A percentile compares a stretch with the other conserved stretches of the same genome.
phyloP scores from a whole-genome alignment of 768 basidiomycete genomes.

The Tephrocybe sp. region DNA sequence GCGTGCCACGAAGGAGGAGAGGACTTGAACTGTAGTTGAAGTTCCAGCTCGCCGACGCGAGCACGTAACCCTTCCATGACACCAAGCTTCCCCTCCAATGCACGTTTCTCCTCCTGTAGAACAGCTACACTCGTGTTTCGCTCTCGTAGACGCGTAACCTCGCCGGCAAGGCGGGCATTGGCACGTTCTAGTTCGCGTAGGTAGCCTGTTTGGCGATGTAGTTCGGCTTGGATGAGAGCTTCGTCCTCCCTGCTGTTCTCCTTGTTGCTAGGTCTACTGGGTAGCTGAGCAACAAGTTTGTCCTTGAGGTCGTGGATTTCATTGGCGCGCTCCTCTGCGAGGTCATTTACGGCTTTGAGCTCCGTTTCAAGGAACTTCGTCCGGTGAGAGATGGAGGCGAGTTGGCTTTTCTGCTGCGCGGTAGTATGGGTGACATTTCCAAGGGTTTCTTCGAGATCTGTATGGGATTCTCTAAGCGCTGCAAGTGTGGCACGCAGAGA shows the following conservation, averaged over 20 bases:
- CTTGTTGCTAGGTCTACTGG: conserved; percentile 13
- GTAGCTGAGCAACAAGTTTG: not conserved
- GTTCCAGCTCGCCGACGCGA: conserved; percentile 65
- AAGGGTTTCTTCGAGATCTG: conserved; percentile 61
- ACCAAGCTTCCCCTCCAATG: conserved; percentile 52
- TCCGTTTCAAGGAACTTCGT: conserved; percentile 48
- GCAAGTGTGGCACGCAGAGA: conserved; percentile 48
- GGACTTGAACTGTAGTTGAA: conserved; percentile 54
- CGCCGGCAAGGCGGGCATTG: conserved; percentile 55
- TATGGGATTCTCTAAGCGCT: conserved; percentile 54
- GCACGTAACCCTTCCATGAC: conserved; percentile 54
- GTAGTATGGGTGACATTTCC: conserved; percentile 48
- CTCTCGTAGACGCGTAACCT: conserved; percentile 54
- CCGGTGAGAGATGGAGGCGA: conserved; percentile 47
- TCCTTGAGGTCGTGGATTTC: conserved; percentile 1
- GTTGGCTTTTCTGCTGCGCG: conserved; percentile 50
- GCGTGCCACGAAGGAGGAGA: not conserved
- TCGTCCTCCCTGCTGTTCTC: conserved; percentile 51
- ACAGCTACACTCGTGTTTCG: conserved; percentile 66
- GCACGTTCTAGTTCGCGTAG: conserved; percentile 57
- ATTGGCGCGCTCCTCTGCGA: conserved; percentile 41
- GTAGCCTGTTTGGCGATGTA: conserved; percentile 65
- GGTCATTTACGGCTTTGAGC: conserved; percentile 42
- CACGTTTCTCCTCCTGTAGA: conserved; percentile 71
- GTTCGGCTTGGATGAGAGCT: conserved; percentile 64